Percentiles rank a stretch among this genome's conserved stretches.
Conservation (phyloP, 2,329 filamentous ascomycete genomes). For the Myotisia sp. region DNA sequence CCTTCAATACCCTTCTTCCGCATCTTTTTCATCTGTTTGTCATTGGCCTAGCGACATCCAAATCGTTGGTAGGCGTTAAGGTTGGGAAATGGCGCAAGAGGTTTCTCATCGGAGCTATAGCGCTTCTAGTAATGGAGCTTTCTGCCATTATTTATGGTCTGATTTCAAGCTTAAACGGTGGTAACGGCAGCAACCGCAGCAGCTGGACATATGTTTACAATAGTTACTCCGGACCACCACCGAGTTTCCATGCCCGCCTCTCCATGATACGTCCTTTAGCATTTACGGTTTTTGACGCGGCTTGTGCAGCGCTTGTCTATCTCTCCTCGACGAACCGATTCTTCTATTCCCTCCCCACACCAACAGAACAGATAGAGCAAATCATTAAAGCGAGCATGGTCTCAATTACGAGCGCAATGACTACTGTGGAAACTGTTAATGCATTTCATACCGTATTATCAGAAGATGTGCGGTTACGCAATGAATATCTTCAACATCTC, state of each 20-base stretch:
- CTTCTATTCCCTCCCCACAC: conserved; percentile 47
- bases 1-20: conserved; percentile 52
- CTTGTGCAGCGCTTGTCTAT: conserved; percentile 54
- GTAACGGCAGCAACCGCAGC: background rate
- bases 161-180: conserved; percentile 19
- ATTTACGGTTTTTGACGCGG: conserved; percentile 51
- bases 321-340: conserved; percentile 67
- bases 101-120: conserved; percentile 50
- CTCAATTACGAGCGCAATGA: conserved; percentile 44
- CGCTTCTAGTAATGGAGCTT: conserved; percentile 49
- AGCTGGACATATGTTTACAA: conserved; percentile 33
- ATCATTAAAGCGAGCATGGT: conserved; percentile 29
- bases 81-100: conserved; percentile 54
- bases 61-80: conserved; percentile 47
- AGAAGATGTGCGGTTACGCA: conserved; percentile 57
- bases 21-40: conserved; percentile 65
- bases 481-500: conserved; percentile 57
- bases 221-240: conserved; percentile 42
- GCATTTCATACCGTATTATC: conserved; percentile 68
- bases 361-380: conserved; percentile 34
- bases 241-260: conserved; percentile 27
- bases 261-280: conserved; percentile 48
- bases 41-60: conserved; percentile 60
- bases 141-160: conserved; percentile 43
- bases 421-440: conserved; percentile 56